phyloP scores from a whole-genome alignment of 768 basidiomycete genomes.

The Hericium erinaceus region DNA sequence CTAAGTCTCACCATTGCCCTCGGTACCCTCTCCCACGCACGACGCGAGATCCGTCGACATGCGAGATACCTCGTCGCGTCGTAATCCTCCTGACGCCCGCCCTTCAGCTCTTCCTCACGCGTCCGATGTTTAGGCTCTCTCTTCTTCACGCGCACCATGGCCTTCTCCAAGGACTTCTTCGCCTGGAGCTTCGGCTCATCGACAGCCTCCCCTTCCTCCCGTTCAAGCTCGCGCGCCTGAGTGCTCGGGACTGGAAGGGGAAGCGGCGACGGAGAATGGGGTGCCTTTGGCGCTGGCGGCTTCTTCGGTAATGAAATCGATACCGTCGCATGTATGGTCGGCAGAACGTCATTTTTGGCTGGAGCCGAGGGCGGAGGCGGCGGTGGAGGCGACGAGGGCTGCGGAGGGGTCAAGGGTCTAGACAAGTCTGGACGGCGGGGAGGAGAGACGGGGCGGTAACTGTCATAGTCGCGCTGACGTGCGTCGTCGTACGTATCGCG shows the following conservation, averaged over 20 bases:
- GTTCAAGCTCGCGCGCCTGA: not conserved
- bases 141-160: constrained; percentile 20
- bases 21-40: too few species aligned
- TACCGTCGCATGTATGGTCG: constrained; percentile 26
- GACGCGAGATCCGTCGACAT: too few species aligned
- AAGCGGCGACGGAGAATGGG: constrained; percentile 28
- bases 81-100: constrained; percentile 68
- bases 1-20: too few species aligned
- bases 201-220: not conserved
- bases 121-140: constrained; percentile 41
- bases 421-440: not conserved
- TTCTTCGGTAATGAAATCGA: not conserved
- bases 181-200: not conserved
- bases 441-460: constrained; percentile 15
- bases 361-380: constrained; percentile 10
- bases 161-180: not conserved
- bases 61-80: constrained; percentile 66
- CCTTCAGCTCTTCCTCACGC: constrained; percentile 53
- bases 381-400: constrained; percentile 12
- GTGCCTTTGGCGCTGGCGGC: constrained; percentile 36
- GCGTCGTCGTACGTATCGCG: constrained; percentile 7
- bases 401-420: constrained; percentile 9
- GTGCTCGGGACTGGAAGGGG: constrained; percentile 4
- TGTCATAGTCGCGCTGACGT: constrained; percentile 3
- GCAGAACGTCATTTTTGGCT: constrained; percentile 20